Percentiles rank a stretch among this genome's conserved stretches.
phyloP scores from a whole-genome alignment of 805 yeast species.

The Hyphopichia homilentoma region DNA sequence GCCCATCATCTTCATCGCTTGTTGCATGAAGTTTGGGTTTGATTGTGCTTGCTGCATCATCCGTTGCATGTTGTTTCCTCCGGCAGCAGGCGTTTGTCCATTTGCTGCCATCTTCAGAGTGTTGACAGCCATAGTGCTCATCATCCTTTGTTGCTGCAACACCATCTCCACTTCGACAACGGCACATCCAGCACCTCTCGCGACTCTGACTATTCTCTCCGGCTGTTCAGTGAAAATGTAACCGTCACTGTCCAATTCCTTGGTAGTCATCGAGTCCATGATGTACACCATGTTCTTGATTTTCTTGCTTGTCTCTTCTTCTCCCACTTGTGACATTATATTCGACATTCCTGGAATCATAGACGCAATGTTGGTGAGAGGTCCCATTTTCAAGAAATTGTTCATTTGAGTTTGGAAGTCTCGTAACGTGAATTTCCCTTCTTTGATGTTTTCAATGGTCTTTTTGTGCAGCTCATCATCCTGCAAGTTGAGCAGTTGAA shows the following conservation, averaged over 20 bases:
- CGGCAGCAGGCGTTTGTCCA: slow-evolving; percentile 9
- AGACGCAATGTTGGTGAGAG: slow-evolving; percentile 85
- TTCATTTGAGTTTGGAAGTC: slow-evolving; percentile 95
- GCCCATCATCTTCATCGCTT: slow-evolving; percentile 62
- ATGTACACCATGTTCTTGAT: slow-evolving; percentile 86
- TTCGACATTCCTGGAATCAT: slow-evolving; percentile 92
- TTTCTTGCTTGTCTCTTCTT: slow-evolving; percentile 82
- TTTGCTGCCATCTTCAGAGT: slow-evolving; percentile 42
- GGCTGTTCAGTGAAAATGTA: slow-evolving; percentile 76
- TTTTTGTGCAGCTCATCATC: slow-evolving; percentile 73
- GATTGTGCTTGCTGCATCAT: slow-evolving; percentile 55
- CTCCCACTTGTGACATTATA: slow-evolving; percentile 83
- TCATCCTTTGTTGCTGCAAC: slow-evolving; percentile 84
- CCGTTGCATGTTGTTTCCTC: slow-evolving; percentile 45
- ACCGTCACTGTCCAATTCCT: slow-evolving; percentile 90
- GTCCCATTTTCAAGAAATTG: slow-evolving; percentile 95
- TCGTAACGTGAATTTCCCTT: slow-evolving; percentile 88
- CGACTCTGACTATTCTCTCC: slow-evolving; percentile 81
- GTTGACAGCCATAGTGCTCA: slow-evolving; percentile 87
- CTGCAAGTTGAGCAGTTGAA: slow-evolving; percentile 72
- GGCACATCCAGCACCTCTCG: slow-evolving; percentile 90
- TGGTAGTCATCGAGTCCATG: slow-evolving; percentile 93
- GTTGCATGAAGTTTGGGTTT: slow-evolving; percentile 51
- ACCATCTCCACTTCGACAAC: slow-evolving; percentile 93
- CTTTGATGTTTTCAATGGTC: slow-evolving; percentile 86